Evolutionary conservation across 2,329 filamentous ascomycete species (phyloP).

Genomic region (Geosmithia flava): DNA sequence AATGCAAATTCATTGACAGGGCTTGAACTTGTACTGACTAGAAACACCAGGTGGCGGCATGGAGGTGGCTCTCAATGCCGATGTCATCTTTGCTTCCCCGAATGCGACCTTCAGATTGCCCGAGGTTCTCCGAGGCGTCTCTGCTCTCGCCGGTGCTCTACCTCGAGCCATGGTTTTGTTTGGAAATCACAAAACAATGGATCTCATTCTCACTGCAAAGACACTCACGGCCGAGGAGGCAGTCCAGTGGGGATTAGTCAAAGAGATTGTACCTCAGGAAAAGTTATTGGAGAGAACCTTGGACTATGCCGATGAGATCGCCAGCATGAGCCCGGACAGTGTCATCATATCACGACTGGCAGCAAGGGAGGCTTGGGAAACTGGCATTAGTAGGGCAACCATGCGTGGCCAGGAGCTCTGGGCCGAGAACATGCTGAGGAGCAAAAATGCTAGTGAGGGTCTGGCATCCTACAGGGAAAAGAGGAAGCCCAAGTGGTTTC

Average conservation of each 20-base stretch:
- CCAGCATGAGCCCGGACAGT: conserved; percentile 17
- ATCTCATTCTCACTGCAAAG: conserved; percentile 16
- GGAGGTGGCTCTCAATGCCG: conserved; percentile 64
- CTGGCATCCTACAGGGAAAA: conserved; percentile 16
- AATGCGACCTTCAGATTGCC: conserved; percentile 54
- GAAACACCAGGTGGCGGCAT: conserved; percentile 49
- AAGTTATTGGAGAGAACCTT: conserved; percentile 14
- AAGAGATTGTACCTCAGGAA: conserved; percentile 16
- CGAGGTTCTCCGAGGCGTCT: conserved; percentile 59
- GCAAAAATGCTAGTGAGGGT: conserved; percentile 14
- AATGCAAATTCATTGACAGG: conserved; percentile 33
- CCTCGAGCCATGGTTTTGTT: conserved; percentile 30
- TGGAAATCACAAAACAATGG: conserved; percentile 19
- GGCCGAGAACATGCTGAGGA: conserved; percentile 15
- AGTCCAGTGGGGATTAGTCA: conserved; percentile 14
- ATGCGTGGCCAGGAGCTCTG: conserved; percentile 18
- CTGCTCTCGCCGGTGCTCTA: conserved; percentile 58
- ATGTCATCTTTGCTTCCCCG: conserved; percentile 53
- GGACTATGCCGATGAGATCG: conserved; percentile 16
- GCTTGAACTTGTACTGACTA: neutral
- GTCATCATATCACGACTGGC: conserved; percentile 18
- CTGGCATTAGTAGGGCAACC: conserved; percentile 17
- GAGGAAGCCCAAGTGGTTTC: conserved; percentile 15
- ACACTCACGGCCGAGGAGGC: conserved; percentile 13
- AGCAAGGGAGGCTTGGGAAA: conserved; percentile 20